Percentiles rank a stretch among this genome's conserved stretches.
Conservation (phyloP, 345 rosid genomes). For the Bruguiera parviflora region DNA sequence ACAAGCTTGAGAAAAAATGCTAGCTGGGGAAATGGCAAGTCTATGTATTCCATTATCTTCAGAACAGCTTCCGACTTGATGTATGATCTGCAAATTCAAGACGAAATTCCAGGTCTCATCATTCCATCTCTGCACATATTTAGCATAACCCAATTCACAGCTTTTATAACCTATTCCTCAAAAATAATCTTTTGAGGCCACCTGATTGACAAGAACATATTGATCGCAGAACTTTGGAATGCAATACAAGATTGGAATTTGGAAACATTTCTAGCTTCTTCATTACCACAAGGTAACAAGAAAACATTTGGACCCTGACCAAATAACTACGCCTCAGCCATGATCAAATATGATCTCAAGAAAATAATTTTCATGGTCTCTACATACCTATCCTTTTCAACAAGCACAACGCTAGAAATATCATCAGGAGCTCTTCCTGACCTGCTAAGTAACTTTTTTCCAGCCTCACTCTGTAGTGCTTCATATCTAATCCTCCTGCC, state of each 20-base stretch:
- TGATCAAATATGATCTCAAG: background rate
- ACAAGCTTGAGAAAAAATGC: constrained; percentile 61
- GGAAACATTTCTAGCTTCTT: background rate
- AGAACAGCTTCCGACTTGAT: constrained; percentile 84
- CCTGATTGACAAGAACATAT: background rate
- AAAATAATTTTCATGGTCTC: background rate
- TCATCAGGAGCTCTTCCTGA: constrained; percentile 96
- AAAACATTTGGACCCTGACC: background rate
- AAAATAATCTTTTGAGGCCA: background rate
- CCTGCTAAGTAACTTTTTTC: constrained; percentile 61
- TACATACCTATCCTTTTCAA: constrained; percentile 64
- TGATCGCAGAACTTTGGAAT: background rate
- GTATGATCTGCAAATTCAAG: constrained; percentile 50
- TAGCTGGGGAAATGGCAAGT: constrained; percentile 81
- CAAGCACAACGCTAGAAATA: constrained; percentile 87
- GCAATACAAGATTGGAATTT: background rate
- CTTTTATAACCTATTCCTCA: background rate
- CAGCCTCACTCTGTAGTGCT: constrained; percentile 88
- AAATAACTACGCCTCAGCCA: background rate
- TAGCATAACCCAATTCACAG: background rate
- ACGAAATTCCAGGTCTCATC: background rate
- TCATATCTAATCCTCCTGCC: constrained; percentile 76
- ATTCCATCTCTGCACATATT: background rate
- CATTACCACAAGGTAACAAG: background rate
- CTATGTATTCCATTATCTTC: constrained; percentile 81